Evolutionary conservation across 2,329 filamentous ascomycete species (phyloP), one percentile per base, ranked within the genome.

Genomic region (Aspergillus pseudoviridinutans): DNA sequence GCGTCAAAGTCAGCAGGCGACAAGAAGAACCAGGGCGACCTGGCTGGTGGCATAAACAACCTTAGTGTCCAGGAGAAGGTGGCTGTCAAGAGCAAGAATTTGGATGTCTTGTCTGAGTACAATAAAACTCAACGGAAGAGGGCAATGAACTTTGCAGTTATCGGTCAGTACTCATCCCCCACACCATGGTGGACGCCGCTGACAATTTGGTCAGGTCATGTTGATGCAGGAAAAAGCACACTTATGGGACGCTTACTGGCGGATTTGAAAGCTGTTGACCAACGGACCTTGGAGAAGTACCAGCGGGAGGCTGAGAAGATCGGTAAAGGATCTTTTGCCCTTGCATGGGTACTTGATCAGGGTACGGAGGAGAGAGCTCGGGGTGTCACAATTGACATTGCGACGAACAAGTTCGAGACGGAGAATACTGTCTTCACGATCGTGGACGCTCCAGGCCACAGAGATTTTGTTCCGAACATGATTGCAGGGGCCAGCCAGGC

Each of bases 381-480:
- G 57, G 94, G 94, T 49, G 91, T 99, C 7, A 99, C 94, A 0
- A 96, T 99, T 51, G 94, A 99, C 71, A 94, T 97, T 68, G 93
- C 94, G 8, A 96, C 90, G 20, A 96, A 96, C 71, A 87, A 92
- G 62, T 99, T 99, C 69, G 90, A 95, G 70, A 99, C 95, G 0
- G 87, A 90, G 1, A 88, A 83, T 53, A 94, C 91, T 0, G 84
- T 83, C 10, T 97, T 97, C 69, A 97, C 94, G 1, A 96, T 99
- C 49, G 82, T 99, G 4, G 94, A 99, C 71, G 93, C 94, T 0
- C 94, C 94, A 0, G 94, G 94, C 0, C 94, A 99, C 74, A 85
- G 87, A 59, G 94, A 99, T 71, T 99, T 97, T 70, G 92, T 99
- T 22, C 94, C 94, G 0, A 99, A 97, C 73, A 99, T 99, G 94